Percentiles rank a stretch among this genome's conserved stretches.
phyloP scores from a whole-genome alignment of 352 stramenopile species.

The Phytopythium aichiense region DNA sequence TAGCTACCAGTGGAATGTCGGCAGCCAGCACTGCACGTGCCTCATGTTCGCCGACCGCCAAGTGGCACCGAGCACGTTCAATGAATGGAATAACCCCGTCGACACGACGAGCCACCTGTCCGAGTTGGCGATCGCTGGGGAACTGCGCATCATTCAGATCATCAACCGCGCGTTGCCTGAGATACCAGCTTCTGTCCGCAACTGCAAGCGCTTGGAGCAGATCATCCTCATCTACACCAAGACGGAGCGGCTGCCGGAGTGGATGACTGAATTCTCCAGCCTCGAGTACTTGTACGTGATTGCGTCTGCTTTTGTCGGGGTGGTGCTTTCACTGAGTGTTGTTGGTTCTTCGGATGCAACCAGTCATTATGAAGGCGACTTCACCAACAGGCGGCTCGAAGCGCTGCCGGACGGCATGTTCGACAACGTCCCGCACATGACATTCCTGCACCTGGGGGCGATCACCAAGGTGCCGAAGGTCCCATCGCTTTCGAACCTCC shows the following conservation, averaged over 20 bases:
- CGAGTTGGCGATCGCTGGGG: constrained; percentile 22
- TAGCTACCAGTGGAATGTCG: constrained; percentile 42
- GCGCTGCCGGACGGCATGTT: constrained; percentile 28
- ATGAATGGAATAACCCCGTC: constrained; percentile 34
- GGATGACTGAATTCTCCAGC: constrained; percentile 23
- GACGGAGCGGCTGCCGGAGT: constrained; percentile 19
- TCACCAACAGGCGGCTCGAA: constrained; percentile 22
- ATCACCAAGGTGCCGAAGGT: constrained; percentile 26
- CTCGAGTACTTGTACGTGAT: constrained; percentile 38
- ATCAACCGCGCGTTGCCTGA: constrained; percentile 36
- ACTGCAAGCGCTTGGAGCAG: constrained; percentile 31
- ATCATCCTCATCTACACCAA: constrained; percentile 39
- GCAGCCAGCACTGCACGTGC: constrained; percentile 25
- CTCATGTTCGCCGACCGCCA: constrained; percentile 37
- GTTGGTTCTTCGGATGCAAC: background rate
- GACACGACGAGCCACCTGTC: constrained; percentile 27
- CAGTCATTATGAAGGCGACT: constrained; percentile 31
- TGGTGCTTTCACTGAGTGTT: background rate
- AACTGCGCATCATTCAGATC: constrained; percentile 43
- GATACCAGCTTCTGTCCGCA: constrained; percentile 26
- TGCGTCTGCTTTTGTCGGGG: background rate
- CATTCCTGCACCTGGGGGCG: constrained; percentile 34
- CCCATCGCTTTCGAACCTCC: constrained; percentile 26
- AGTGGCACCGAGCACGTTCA: constrained; percentile 19
- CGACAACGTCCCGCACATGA: constrained; percentile 27